Evolutionary conservation across 441 rosid species (phyloP).

Genomic region (Adansonia rubrostipa): DNA sequence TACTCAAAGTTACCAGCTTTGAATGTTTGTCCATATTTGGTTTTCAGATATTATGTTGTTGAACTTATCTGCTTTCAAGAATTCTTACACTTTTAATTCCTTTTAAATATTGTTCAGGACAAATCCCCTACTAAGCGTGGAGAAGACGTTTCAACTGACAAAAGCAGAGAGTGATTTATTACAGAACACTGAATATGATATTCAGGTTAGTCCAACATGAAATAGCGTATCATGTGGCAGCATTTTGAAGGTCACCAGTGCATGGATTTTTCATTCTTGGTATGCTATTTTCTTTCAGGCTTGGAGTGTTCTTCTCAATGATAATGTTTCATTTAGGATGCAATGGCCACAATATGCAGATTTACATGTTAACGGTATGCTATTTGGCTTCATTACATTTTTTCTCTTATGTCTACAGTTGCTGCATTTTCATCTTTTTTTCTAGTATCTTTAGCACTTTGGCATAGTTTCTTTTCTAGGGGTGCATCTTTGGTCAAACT

Average conservation of each 20-base stretch:
- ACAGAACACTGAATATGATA: background rate
- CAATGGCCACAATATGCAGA: constrained; percentile 9
- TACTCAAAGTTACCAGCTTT: background rate
- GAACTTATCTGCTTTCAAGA: background rate
- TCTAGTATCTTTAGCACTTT: background rate
- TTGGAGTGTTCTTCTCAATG: constrained; percentile 5
- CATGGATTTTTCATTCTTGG: background rate
- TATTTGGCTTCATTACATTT: background rate
- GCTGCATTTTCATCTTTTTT: background rate
- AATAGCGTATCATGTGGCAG: background rate
- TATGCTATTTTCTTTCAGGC: background rate
- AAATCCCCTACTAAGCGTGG: background rate
- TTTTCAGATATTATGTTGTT: background rate
- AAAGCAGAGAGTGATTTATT: background rate
- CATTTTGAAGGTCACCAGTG: background rate
- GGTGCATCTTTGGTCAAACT: background rate
- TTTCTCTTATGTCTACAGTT: background rate
- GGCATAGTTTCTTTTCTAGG: background rate
- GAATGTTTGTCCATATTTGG: background rate
- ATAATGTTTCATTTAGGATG: constrained; percentile 13
- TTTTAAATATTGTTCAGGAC: constrained; percentile 1
- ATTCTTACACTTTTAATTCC: background rate
- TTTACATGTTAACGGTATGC: background rate
- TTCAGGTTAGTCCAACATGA: constrained; percentile 4
- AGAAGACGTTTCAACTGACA: constrained; percentile 6